Base-by-base conservation (phyloP, 257 asterid species). In the Sherardia arvensis region DNA sequence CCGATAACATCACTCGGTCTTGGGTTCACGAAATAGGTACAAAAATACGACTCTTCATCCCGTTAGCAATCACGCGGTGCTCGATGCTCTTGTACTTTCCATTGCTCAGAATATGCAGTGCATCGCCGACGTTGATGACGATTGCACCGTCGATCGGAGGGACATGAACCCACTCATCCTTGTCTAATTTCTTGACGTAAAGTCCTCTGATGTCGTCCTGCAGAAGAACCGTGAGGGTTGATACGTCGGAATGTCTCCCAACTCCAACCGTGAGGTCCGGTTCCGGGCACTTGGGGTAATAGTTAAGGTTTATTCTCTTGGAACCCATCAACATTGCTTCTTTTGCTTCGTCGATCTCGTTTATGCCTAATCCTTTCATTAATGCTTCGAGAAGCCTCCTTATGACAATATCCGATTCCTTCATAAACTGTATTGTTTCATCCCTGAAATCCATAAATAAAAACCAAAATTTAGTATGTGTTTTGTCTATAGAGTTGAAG, bases 121-220 rank as follows among this genome's bases (percentile, higher is more conserved):
- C 80, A 29, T 76, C 80, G 0, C 80, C 80, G 0, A 76, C 45
- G 48, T 76, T 76, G 29, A 76, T 76, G 25, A 76, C 80, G 0
- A 76, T 55, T 0, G 80, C 76, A 8, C 77, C 77, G 1, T 59
- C 14, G 8, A 76, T 54, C 0, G 80, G 77, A 10, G 69, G 69
- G 21, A 76, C 80, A 4, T 71, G 74, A 5, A 69, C 34, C 80
- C 75, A 76, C 2, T 43, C 67, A 22, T 67, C 71, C 1, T 18
- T 30, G 8, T 48, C 61, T 2, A 64, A 4, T 18, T 76, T 71
- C 7, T 68, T 69, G 43, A 72, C 78, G 22, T 76, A 65, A 0
- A 76, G 63, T 0, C 81, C 81, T 43, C 81, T 78, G 8, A 76
- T 62, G 2, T 69, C 51, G 0, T 76, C 81, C 26, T 76, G 81